Conservation (phyloP, 129 eudicot species). For the Lactuca sativa region DNA sequence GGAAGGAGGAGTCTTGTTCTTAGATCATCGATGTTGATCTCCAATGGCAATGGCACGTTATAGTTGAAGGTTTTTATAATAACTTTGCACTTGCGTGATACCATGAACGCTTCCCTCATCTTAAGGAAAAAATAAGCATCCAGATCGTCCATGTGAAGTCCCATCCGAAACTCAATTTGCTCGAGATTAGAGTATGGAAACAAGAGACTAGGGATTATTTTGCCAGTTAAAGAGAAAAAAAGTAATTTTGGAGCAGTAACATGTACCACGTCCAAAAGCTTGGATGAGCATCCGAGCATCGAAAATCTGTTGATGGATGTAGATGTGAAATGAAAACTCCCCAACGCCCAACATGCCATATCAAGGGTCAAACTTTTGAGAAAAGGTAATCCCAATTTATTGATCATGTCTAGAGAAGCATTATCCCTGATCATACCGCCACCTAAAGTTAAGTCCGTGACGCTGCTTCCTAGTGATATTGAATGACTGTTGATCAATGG, state of each 20-base stretch:
- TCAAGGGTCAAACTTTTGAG: neutral
- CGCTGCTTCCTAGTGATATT: neutral
- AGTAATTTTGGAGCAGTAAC: constrained; percentile 1
- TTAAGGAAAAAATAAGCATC: neutral
- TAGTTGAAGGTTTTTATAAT: neutral
- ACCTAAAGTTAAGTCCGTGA: neutral
- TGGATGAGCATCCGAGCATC: neutral
- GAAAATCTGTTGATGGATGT: neutral
- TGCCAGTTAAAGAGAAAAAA: neutral
- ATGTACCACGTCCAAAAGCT: neutral
- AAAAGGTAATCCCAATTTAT: neutral
- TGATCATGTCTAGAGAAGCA: neutral
- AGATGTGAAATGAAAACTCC: neutral
- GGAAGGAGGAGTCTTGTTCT: no score
- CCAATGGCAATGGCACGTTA: no score
- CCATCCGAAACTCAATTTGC: neutral
- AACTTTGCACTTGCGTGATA: neutral
- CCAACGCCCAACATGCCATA: neutral
- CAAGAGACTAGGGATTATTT: neutral
- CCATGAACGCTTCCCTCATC: neutral
- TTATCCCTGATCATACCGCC: neutral
- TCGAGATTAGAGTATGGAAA: neutral
- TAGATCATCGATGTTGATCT: no score
- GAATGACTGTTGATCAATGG: neutral
- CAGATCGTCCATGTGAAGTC: neutral